Base-by-base conservation (phyloP, 140 eudicot species). In the Artemisia princeps region DNA sequence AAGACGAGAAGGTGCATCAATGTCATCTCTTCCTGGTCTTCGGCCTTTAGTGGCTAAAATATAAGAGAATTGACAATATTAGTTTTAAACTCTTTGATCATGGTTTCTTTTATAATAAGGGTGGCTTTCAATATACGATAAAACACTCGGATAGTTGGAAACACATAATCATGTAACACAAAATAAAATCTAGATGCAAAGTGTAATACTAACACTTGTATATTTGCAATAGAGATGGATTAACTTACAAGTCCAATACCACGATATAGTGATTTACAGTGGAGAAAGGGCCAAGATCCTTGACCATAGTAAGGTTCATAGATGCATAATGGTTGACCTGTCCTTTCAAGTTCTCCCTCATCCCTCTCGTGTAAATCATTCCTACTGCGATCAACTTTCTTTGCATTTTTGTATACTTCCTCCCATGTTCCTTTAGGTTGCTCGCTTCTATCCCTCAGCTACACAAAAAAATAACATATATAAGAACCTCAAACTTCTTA, bases 241-340 rank as follows among this genome's bases (percentile, higher is more conserved):
- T 9, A 33, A 83, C 95, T 83, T 76, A 92, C 98, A 76, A 92
- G 86, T 64, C 90, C 84, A 68, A 92, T 78, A 65, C 99, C 99
- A 22, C 96, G 90, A 77, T 92, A 92, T 3, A 88, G 83, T 49
- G 99, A 80, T 37, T 69, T 84, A 57, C 7, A 44, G 79, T 92
- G 96, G 79, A 92, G 72, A 76, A 92, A 92, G 67, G 95, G 94
- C 99, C 99, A 92, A 51, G 94, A 74, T 77, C 99, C 99, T 76
- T 79, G 90, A 30, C 99, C 99, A 72, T 67, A 68, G 81, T 84
- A 92, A 62, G 99, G 96, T 77, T 92, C 99, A 57, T 92, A 92
- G 48, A 88, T 90, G 71, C 87, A 79, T 51, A 89, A 71, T 9
- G 95, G 86, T 74, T 84, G 95, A 40, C 94, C 95, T 6, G 86